phyloP scores from a whole-genome alignment of 2,329 filamentous ascomycete genomes.

The Diaporthe sp. region DNA sequence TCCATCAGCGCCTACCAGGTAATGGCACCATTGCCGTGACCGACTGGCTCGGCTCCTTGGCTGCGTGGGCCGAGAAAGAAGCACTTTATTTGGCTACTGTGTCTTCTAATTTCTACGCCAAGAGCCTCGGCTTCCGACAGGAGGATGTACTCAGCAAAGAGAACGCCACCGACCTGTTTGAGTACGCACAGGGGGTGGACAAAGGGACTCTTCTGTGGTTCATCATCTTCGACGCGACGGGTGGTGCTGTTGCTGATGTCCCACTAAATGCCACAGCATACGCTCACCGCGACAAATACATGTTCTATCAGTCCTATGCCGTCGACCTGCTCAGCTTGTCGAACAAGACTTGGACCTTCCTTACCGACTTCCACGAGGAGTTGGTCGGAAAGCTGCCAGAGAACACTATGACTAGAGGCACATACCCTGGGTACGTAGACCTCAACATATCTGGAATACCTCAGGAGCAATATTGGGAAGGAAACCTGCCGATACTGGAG shows the following conservation, averaged over 20 bases:
- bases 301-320: constrained; percentile 75
- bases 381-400: constrained; percentile 54
- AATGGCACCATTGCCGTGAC: constrained; percentile 63
- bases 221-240: constrained; percentile 73
- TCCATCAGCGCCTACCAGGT: constrained; percentile 61
- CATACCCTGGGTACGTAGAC: constrained; percentile 77
- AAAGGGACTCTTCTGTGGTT: constrained; percentile 71
- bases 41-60: constrained; percentile 74
- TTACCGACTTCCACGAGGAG: constrained; percentile 64
- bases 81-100: constrained; percentile 63
- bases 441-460: constrained; percentile 58
- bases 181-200: constrained; percentile 64
- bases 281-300: constrained; percentile 73
- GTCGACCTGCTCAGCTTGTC: constrained; percentile 63
- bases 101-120: constrained; percentile 68
- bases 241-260: constrained; percentile 71
- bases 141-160: constrained; percentile 62
- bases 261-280: constrained; percentile 71
- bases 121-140: constrained; percentile 67
- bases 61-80: constrained; percentile 64
- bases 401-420: constrained; percentile 55
- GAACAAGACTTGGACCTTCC: constrained; percentile 62
- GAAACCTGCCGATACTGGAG: constrained; percentile 62
- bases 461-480: constrained; percentile 69
- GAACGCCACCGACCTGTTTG: constrained; percentile 64